Percentiles rank a stretch among this genome's conserved stretches.
Conservation (phyloP, 345 rosid species). For the Eucalyptus curtisii region DNA sequence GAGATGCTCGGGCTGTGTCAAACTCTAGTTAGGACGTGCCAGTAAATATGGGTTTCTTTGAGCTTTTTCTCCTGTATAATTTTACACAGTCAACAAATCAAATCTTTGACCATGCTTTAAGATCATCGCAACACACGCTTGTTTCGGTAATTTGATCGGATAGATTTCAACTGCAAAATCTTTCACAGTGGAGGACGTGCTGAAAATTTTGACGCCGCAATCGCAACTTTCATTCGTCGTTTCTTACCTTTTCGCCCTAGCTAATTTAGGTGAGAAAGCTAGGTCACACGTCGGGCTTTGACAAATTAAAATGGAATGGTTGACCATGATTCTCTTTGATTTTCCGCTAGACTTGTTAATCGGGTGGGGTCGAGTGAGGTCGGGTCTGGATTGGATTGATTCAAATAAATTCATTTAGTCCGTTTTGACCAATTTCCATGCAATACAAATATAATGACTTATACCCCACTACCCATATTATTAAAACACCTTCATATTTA, state of each 20-base stretch:
- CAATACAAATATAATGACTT: no score
- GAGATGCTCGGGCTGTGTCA: background rate
- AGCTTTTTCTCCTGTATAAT: background rate
- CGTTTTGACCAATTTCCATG: fast-evolving
- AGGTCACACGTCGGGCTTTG: background rate
- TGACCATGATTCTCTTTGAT: background rate
- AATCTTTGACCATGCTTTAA: background rate
- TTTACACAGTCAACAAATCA: background rate
- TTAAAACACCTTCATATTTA: background rate
- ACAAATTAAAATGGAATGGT: background rate
- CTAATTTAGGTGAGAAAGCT: background rate
- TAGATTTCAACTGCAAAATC: background rate
- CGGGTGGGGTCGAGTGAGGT: fast-evolving
- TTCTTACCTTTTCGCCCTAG: background rate
- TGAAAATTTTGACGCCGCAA: background rate
- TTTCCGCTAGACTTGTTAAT: background rate
- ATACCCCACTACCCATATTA: fast-evolving
- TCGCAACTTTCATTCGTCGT: background rate
- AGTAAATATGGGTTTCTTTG: background rate
- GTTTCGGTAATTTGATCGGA: background rate
- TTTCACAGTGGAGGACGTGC: background rate
- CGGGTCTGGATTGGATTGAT: fast-evolving
- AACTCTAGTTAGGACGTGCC: background rate
- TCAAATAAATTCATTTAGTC: no score
- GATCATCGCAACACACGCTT: background rate